Evolutionary conservation across 306 rosid species (phyloP), one percentile per base, ranked within the genome.

Genomic region (Acmispon strigosus): DNA sequence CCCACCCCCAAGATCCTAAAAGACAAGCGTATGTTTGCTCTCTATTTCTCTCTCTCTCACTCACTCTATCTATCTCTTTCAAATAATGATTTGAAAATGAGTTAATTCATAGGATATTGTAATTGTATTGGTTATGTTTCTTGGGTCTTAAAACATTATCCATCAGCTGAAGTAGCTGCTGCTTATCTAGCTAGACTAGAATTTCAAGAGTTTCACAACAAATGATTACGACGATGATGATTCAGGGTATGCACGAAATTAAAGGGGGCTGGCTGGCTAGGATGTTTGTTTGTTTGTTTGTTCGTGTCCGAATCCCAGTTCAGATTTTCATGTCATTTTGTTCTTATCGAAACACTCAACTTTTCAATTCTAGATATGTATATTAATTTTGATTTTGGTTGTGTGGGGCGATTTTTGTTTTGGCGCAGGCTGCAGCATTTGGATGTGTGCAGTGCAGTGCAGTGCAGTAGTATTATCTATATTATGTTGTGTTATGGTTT

Each of bases 1-100:
- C 90, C 99, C 96, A 76, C 92, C 92, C 44, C 91, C 97, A 53
- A 84, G 99, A 83, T 83, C 93, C 76, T 93, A 84, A 76, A 27
- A 67, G 27, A 63, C 37, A 22, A 3, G 1, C 3, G 32, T 0
- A 14, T 37, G 52, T 29, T n/a, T 24, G 32, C 62, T 13, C 37
- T 54, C 42, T 53, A 42, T 13, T 42, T 4, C 32, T 10, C 19
- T 34, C 42, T 50, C 1, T 29, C 14, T 57, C 2, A 6, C 32
- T 27, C 24, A 1, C 2, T 27, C 32, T 27, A 27, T 27, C 32
- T 27, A 27, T 27, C 19, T 8, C 11, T 34, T 43, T 61, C 27
- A 20, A 67, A 67, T 69, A 41, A 57, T 69, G 16, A 54, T 62
- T 55, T 55, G 12, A 42, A 42, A 39, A 0, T 1, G 10, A 36